Evolutionary conservation across 495 filamentous ascomycete genomes (phyloP).

Genomic region (Xylaria longipes): DNA sequence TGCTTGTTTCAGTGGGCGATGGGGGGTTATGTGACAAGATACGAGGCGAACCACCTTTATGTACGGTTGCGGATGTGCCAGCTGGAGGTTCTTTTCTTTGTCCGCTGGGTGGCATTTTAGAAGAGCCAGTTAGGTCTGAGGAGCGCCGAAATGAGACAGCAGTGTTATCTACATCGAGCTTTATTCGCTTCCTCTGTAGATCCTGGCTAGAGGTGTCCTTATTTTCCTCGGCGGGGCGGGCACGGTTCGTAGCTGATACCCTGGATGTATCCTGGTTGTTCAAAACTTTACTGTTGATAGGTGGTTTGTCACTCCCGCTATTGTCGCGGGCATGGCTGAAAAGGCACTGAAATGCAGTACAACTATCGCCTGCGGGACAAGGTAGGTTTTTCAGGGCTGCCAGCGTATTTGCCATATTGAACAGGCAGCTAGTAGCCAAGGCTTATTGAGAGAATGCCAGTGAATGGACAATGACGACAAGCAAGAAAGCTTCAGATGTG

Average conservation of each 20-base stretch:
- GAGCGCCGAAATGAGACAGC: slow-evolving; percentile 19
- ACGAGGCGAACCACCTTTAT: background rate
- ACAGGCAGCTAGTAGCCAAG: background rate
- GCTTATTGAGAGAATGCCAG: slow-evolving; percentile 4
- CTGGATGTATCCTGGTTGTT: background rate
- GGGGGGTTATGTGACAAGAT: background rate
- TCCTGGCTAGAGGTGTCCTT: background rate
- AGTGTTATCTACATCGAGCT: slow-evolving; percentile 26
- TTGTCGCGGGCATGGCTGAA: slow-evolving; percentile 48
- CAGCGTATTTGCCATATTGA: slow-evolving; percentile 68
- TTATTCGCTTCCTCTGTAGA: slow-evolving; percentile 35
- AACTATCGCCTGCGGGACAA: slow-evolving; percentile 65
- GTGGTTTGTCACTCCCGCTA: background rate
- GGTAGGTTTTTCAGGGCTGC: slow-evolving; percentile 68
- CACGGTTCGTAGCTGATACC: background rate
- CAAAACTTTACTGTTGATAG: background rate
- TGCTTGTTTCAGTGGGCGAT: background rate
- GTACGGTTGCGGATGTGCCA: slow-evolving; percentile 3
- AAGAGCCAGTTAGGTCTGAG: background rate
- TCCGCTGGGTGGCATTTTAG: background rate
- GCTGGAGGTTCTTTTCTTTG: background rate
- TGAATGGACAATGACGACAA: background rate
- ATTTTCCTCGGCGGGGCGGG: slow-evolving; percentile 3
- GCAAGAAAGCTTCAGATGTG: background rate
- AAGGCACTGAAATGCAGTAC: slow-evolving; percentile 47